Percentiles rank a stretch among this genome's conserved stretches.
phyloP scores from a whole-genome alignment of 352 stramenopile genomes.

The Phytophthora aleatoria region DNA sequence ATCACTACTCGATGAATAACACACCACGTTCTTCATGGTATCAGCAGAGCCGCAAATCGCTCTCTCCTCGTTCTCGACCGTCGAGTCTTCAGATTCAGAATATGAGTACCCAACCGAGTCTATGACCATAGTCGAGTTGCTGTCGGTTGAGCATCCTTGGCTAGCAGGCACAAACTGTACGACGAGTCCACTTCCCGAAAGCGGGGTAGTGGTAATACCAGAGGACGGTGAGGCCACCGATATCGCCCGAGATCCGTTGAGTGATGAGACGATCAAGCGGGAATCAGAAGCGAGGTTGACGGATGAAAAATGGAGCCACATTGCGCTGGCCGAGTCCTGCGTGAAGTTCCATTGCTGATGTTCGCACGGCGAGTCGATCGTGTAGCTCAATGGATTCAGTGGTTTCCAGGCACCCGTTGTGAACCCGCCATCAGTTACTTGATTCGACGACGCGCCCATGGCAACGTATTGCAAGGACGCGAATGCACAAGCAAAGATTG shows the following conservation, averaged over 20 bases:
- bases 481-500: background rate
- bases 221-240: slow-evolving; percentile 26
- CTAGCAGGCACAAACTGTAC: slow-evolving; percentile 48
- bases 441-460: slow-evolving; percentile 7
- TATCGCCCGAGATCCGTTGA: slow-evolving; percentile 40
- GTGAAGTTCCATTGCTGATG: slow-evolving; percentile 55
- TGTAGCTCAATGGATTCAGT: slow-evolving; percentile 40
- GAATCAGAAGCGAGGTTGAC: slow-evolving; percentile 40
- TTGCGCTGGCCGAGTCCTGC: slow-evolving; percentile 44
- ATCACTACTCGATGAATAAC: slow-evolving; percentile 32
- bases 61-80: slow-evolving; percentile 45
- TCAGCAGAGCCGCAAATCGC: slow-evolving; percentile 53
- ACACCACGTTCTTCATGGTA: slow-evolving; percentile 68
- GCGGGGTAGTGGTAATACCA: slow-evolving; percentile 35
- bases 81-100: slow-evolving; percentile 31
- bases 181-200: slow-evolving; percentile 41
- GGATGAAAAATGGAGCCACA: slow-evolving; percentile 49
- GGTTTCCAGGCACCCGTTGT: slow-evolving; percentile 37
- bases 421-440: slow-evolving; percentile 42
- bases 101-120: slow-evolving; percentile 45
- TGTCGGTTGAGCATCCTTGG: slow-evolving; percentile 24
- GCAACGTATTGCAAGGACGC: slow-evolving; percentile 3
- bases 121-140: slow-evolving; percentile 32
- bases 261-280: slow-evolving; percentile 41
- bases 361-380: slow-evolving; percentile 43